Base-by-base conservation (phyloP, 108 stramenopile species). In the Cyclotella distinguenda region DNA sequence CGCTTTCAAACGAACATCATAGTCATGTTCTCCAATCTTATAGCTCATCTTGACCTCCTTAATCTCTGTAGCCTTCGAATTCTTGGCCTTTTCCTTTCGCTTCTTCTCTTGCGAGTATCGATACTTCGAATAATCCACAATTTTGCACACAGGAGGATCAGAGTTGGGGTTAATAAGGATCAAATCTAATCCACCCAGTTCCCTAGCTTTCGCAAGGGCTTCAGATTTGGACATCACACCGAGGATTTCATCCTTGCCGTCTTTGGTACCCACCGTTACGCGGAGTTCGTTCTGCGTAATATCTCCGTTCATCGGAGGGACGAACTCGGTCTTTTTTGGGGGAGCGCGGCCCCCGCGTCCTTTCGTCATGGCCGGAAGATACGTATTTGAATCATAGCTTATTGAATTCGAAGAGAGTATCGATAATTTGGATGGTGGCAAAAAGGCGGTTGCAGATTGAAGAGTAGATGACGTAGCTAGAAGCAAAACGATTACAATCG, bases 31-130 rank as follows among this genome's bases (percentile, higher is more conserved):
- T 53, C 95, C 96, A 64, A 98, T 96, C 78, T 95, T 97, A 86
- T 95, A 95, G 19, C 82, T 85, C 94, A 98, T 94, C 69, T 96
- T 98, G 19, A 97, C 89, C 72, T 97, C 97, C 81, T 97, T 97
- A 27, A 96, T 56, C 78, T 97, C 96, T 16, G 84, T 89, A 8
- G 88, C 82, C 84, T 97, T 97, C 53, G 84, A 79, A 82, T 97
- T 96, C 82, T 96, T 96, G 65, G 84, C 84, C 63, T 88, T 68
- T 53, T 97, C 97, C 83, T 98, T 98, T 15, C 91, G 86, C 68
- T 91, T 88, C 85, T 96, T 97, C 68, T 97, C 93, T 64, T 70
- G 73, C 68, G 60, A 71, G 84, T 98, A 98, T 35, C 95, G 86
- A 62, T 88, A 94, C 63, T 98, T 98, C 28, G 89, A 89, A 66